Conservation (phyloP, 2,329 filamentous ascomycete species). For the Ustilaginoidea virens region DNA sequence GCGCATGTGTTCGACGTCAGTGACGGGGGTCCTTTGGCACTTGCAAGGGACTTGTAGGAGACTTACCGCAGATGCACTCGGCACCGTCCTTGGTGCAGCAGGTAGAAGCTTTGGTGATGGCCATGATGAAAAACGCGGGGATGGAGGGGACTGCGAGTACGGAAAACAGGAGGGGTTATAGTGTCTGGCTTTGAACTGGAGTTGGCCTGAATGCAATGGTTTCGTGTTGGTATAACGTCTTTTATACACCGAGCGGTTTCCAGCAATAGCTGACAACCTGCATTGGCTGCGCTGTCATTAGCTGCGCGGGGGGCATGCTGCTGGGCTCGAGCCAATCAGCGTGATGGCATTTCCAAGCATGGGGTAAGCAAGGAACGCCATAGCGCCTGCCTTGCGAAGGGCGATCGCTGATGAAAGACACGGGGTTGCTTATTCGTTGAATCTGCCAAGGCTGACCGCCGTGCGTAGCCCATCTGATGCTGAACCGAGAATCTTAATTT, state of each 20-base stretch:
- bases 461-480: too few species aligned
- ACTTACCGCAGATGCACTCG: slow-evolving; percentile 43
- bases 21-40: background rate
- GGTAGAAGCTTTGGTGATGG: slow-evolving; percentile 26
- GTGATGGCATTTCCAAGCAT: slow-evolving; percentile 7
- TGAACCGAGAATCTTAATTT: too few species aligned
- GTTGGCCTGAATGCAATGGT: too few species aligned
- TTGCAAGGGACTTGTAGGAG: background rate
- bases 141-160: too few species aligned
- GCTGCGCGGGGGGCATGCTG: slow-evolving; percentile 1
- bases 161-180: too few species aligned
- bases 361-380: background rate
- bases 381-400: background rate
- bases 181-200: background rate
- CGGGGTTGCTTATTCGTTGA: too few species aligned
- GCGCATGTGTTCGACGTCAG: too few species aligned
- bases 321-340: slow-evolving; percentile 9
- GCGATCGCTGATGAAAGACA: too few species aligned
- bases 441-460: too few species aligned
- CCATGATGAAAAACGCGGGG: slow-evolving; percentile 20
- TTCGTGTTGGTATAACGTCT: too few species aligned
- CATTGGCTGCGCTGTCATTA: background rate
- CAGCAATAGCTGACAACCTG: too few species aligned
- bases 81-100: slow-evolving; percentile 40
- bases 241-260: slow-evolving; percentile 1